A percentile compares a stretch with the other conserved stretches of the same genome.
Conservation (phyloP, 225 moss, liverwort and hornwort species). For the Anthoceros angustus region DNA sequence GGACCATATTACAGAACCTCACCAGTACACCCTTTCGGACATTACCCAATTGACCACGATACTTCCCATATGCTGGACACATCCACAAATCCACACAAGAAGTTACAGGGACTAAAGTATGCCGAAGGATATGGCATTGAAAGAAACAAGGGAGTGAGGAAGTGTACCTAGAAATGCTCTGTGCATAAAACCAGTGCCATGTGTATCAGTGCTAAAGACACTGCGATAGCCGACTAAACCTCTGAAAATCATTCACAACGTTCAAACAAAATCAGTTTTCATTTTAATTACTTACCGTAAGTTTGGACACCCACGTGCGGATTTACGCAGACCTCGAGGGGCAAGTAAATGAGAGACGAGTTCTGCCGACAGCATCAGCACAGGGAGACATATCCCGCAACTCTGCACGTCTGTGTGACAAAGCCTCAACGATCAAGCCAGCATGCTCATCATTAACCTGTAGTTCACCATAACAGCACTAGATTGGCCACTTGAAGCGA, state of each 20-base stretch:
- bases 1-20: conserved; percentile 2
- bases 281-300: background rate
- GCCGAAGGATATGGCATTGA: background rate
- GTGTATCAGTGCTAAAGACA: conserved; percentile 83
- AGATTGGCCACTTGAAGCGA: no score
- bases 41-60: conserved; percentile 82
- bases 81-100: background rate
- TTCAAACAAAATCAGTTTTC: background rate
- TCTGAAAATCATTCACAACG: conserved; percentile 17
- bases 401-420: conserved; percentile 88
- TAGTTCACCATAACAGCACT: background rate
- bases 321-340: conserved; percentile 41
- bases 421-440: conserved; percentile 78
- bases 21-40: conserved; percentile 89
- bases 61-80: conserved; percentile 49
- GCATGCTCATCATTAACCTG: conserved; percentile 80
- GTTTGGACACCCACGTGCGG: background rate
- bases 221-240: conserved; percentile 92
- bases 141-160: background rate
- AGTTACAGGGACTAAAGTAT: background rate
- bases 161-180: conserved; percentile 54
- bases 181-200: conserved; percentile 97
- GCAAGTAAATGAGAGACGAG: conserved; percentile 65
- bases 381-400: conserved; percentile 93
- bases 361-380: conserved; percentile 76